These are phyloP conservation scores for Vigna reflexopilosa DNA, from an alignment of 306 rosid species.

Conservation along the genomic window DNA sequence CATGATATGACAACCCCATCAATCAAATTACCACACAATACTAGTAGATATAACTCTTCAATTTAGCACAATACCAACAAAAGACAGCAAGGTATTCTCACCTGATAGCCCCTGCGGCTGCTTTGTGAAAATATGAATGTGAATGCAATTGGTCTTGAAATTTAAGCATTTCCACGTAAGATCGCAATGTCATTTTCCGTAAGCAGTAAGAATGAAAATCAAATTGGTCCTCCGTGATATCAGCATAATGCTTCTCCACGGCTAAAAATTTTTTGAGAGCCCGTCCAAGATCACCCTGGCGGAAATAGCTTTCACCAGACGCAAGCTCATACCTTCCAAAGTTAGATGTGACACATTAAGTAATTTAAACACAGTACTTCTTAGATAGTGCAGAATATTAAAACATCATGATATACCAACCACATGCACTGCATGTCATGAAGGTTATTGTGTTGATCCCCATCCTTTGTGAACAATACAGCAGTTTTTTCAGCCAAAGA, in stretches of 20 bases:
- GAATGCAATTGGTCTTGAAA: slow-evolving; percentile 98
- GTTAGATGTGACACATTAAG: slow-evolving; percentile 37
- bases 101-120: slow-evolving; percentile 98
- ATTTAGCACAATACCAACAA: slow-evolving; percentile 28
- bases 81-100: slow-evolving; percentile 45
- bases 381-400: slow-evolving; percentile 29
- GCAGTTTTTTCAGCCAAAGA: slow-evolving; percentile 97
- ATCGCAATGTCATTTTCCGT: slow-evolving; percentile 97
- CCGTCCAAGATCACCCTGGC: slow-evolving; percentile 92
- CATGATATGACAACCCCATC: not conserved
- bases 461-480: slow-evolving; percentile 95
- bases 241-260: slow-evolving; percentile 98
- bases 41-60: slow-evolving; percentile 31
- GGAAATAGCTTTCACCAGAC: slow-evolving; percentile 95
- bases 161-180: slow-evolving; percentile 96
- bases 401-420: slow-evolving; percentile 56
- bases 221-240: slow-evolving; percentile 97
- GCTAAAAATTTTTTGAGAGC: slow-evolving; percentile 89
- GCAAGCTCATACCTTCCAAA: slow-evolving; percentile 91
- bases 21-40: slow-evolving; percentile 32
- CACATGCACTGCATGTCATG: slow-evolving; percentile 99
- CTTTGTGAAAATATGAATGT: slow-evolving; percentile 90
- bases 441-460: slow-evolving; percentile 97
- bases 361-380: slow-evolving; percentile 33
- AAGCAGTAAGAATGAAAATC: slow-evolving; percentile 99